Evolutionary conservation across 257 asterid species (phyloP), one percentile per base, ranked within the genome.

Genomic region (Solanum peruvianum): DNA sequence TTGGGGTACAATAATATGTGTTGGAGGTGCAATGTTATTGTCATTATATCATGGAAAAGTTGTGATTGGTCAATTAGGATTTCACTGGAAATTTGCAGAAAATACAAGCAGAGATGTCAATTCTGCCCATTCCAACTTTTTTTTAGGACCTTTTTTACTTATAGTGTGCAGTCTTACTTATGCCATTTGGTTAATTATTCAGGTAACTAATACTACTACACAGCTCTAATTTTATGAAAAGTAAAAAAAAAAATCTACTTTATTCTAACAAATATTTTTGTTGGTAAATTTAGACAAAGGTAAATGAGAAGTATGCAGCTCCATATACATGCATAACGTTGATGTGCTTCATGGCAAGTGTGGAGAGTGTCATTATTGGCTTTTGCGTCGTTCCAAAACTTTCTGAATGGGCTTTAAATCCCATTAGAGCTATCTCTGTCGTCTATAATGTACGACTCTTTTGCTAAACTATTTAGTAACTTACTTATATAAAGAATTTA

Each of bases 181-280:
- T 98, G 98, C 98, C 11, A 82, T 93, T 12, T 95, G 98, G 98
- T 67, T 95, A 33, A 94, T 93, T 69, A 90, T 95, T 90, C 98
- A 94, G 89, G 98, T 66, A 66, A 9, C 16, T 12, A 12, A 45
- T 45, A 47, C 58, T 47, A 47, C 58, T 0, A 49, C 62, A 6
- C 1, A 52, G 21, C 58, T 47, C 18, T 49, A 5, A 49, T 49
- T 13, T 8, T 78, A 21, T 29, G 0, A 29, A 45, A 56, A 47
- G 31, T 5, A 82, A 33, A 33, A 56, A 11, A 49, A 82, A 20
- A 47, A 14, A 18, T 5, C 58, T 49, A 14, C 20, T 6, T 4
- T 1, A 35, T 37, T 35, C 47, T 35, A 35, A 20, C 13, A 9
- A 49, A 60, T 70, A 1, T 29, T 12, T 35, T 56, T 82, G 10